Base-by-base conservation (phyloP, 2,329 filamentous ascomycete genomes). In the Monosporascus sp. region DNA sequence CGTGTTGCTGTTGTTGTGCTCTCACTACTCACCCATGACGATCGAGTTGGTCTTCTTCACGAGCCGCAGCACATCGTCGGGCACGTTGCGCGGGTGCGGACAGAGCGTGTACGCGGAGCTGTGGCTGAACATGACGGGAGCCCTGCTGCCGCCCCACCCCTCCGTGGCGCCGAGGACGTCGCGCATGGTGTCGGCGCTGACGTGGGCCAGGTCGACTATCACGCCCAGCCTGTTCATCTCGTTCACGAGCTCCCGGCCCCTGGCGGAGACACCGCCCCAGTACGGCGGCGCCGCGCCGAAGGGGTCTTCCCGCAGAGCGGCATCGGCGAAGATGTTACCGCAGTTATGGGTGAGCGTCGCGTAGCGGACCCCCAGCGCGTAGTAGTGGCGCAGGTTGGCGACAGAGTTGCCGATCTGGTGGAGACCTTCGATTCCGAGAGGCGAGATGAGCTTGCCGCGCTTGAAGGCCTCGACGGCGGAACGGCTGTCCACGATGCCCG, bases 151-250 rank as follows among this genome's bases (percentile, higher is more conserved):
- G 5, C 73, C 68, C 88, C 88, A 93, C 44, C 72, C 75, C 20
- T 77, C 75, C 22, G 76, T 74, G 15, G 79, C 86, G 5, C 82
- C 83, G 0, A 97, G 80, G 0, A 93, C 89, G 63, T 96, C 89
- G 7, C 85, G 74, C 89, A 95, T 94, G 0, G 92, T 96, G 55
- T 93, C 87, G 53, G 82, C 80, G 62, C 87, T 82, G 5, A 77
- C 76, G 69, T 97, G 93, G 7, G 88, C 81, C 37, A 97, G 78
- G 67, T 97, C 93, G 41, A 97, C 88, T n/a, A 97, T 84, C 86
- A 97, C 91, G 26, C 93, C 93, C 2, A 97, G 76, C 3, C 93
- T 82, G 68, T 97, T 97, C 92, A 97, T 97, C 74, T 97, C 93
- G 37, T 77, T 77, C 45, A 97, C 77, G 0, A 97, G 72, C 14